phyloP scores from a whole-genome alignment of 1,284 basidiomycete species.

The Malassezia cuniculi region DNA sequence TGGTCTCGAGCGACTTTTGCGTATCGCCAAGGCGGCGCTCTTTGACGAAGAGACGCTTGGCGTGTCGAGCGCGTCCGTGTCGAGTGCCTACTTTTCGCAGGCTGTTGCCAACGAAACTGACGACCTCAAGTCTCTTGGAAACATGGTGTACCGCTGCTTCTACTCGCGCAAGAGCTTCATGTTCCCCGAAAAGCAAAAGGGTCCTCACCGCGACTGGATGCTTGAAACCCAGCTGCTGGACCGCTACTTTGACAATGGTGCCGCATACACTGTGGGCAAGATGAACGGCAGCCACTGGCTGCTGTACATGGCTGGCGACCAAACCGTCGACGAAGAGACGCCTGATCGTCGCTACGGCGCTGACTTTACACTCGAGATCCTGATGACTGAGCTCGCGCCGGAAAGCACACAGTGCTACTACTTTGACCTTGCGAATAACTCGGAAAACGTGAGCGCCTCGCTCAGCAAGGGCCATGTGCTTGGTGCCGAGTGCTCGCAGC shows the following conservation, averaged over 20 bases:
- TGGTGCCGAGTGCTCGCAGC: slow-evolving; percentile 58
- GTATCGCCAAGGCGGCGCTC: slow-evolving; percentile 71
- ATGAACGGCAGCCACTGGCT: slow-evolving; percentile 99
- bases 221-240: slow-evolving; percentile 86
- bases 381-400: slow-evolving; percentile 86
- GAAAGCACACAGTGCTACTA: slow-evolving; percentile 67
- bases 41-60: slow-evolving; percentile 48
- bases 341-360: slow-evolving; percentile 26
- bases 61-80: slow-evolving; percentile 48
- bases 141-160: slow-evolving; percentile 50
- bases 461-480: slow-evolving; percentile 50
- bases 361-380: slow-evolving; percentile 93
- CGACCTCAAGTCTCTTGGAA: slow-evolving; percentile 19
- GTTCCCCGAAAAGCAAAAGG: slow-evolving; percentile 90
- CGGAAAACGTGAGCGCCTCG: slow-evolving; percentile 1
- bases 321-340: slow-evolving; percentile 24
- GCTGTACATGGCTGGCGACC: slow-evolving; percentile 54
- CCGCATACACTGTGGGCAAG: slow-evolving; percentile 92
- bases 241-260: slow-evolving; percentile 63
- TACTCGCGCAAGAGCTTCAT: slow-evolving; percentile 98
- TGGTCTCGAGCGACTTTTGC: slow-evolving; percentile 49
- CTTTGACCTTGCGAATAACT: slow-evolving; percentile 46
- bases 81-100: slow-evolving; percentile 10
- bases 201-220: slow-evolving; percentile 88
- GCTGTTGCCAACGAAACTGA: slow-evolving; percentile 2